Conservation (phyloP, 1,284 basidiomycete species). For the Leccinum fallax region DNA sequence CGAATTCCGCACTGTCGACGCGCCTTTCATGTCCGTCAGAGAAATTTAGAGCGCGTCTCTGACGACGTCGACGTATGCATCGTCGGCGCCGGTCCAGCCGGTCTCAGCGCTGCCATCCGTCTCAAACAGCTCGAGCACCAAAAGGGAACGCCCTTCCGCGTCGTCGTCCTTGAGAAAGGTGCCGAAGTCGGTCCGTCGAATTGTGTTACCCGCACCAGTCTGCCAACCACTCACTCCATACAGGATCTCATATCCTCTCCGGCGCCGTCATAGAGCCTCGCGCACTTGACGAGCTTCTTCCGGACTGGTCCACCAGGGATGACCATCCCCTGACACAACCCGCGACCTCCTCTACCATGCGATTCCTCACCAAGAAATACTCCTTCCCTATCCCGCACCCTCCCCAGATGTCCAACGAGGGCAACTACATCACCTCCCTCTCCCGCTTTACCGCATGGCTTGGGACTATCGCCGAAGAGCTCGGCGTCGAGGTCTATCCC, state of each 20-base stretch:
- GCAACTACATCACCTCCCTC: slow-evolving; percentile 93
- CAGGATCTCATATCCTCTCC: slow-evolving; percentile 94
- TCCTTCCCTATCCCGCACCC: slow-evolving; percentile 93
- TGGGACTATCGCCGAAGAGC: slow-evolving; percentile 83
- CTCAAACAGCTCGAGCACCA: slow-evolving; percentile 92
- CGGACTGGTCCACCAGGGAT: slow-evolving; percentile 71
- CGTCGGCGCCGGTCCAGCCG: slow-evolving; percentile 94
- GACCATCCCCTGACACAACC: slow-evolving; percentile 77
- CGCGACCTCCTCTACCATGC: slow-evolving; percentile 84
- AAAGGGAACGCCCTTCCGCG: slow-evolving; percentile 79
- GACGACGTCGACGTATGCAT: slow-evolving; percentile 97
- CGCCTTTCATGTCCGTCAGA: slow-evolving; percentile 32
- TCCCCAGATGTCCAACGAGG: slow-evolving; percentile 95
- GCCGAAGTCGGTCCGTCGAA: slow-evolving; percentile 79
- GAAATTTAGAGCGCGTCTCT: slow-evolving; percentile 72
- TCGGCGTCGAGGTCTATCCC: slow-evolving; percentile 96
- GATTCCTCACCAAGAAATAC: slow-evolving; percentile 75
- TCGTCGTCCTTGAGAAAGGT: slow-evolving; percentile 96
- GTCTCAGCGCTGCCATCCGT: slow-evolving; percentile 94
- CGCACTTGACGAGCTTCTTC: slow-evolving; percentile 90
- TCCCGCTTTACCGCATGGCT: slow-evolving; percentile 92
- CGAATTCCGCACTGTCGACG: slow-evolving; percentile 8
- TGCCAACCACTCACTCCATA: neutral
- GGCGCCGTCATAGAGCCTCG: slow-evolving; percentile 95
- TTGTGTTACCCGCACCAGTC: neutral